A percentile compares a stretch with the other conserved stretches of the same genome.
These are phyloP conservation scores for Cercospora sesami DNA, from an alignment of 2,329 filamentous ascomycete species.

Conservation along the genomic window DNA sequence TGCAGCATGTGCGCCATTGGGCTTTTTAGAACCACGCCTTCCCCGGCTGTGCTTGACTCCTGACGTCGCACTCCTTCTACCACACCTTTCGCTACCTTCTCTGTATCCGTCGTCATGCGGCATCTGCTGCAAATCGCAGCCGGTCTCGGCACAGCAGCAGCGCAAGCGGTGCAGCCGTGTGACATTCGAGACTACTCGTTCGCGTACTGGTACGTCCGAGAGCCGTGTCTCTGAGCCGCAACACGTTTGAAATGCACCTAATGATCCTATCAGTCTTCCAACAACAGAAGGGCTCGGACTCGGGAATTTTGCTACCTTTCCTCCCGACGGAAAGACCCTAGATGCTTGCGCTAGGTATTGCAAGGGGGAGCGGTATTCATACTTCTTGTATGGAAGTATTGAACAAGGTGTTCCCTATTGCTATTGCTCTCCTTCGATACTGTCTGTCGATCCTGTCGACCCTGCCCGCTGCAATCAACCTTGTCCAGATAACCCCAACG, in stretches of 20 bases:
- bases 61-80: neutral
- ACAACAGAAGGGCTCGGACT: neutral
- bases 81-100: neutral
- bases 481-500: neutral
- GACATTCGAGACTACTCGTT: neutral
- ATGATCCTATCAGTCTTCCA: neutral
- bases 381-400: neutral
- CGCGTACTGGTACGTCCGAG: neutral
- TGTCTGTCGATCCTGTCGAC: neutral
- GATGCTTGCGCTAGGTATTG: no score
- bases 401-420: no score
- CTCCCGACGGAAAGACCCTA: no score
- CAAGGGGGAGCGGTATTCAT: neutral
- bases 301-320: no score
- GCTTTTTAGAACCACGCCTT: neutral
- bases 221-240: neutral
- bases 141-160: neutral
- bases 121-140: neutral
- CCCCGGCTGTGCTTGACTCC: neutral
- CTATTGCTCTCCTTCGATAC: neutral
- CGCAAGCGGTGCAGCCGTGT: neutral
- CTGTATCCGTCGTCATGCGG: neutral
- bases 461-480: neutral
- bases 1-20: neutral
- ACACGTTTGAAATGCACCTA: neutral